These are phyloP conservation scores for Arachnopeziza araneosa DNA, from an alignment of 2,329 filamentous ascomycete species.

Conservation along the genomic window DNA sequence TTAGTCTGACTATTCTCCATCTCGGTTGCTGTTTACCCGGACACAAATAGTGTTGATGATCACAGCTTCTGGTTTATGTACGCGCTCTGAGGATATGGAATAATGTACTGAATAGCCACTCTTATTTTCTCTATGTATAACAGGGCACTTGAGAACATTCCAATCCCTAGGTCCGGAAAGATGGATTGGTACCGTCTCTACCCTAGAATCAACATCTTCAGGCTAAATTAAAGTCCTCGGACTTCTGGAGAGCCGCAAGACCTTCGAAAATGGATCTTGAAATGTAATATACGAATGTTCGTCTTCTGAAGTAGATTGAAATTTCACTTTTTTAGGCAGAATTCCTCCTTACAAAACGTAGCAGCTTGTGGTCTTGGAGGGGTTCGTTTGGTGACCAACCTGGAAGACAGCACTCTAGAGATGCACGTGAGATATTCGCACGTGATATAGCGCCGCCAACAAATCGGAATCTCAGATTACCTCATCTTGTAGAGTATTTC, in stretches of 20 bases:
- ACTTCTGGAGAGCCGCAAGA: neutral
- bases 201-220: neutral
- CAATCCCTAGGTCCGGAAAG: neutral
- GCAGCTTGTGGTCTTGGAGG: too few relatives aligned
- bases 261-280: too few relatives aligned
- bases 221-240: neutral
- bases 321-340: too few relatives aligned
- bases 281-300: too few relatives aligned
- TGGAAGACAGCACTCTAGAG: too few relatives aligned
- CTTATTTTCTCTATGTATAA: neutral
- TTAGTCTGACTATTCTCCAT: neutral
- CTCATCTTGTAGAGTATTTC: too few relatives aligned
- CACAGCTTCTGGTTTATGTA: neutral
- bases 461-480: too few relatives aligned
- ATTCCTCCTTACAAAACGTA: too few relatives aligned
- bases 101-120: neutral
- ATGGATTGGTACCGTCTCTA: neutral
- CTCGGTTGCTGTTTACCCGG: neutral
- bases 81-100: neutral
- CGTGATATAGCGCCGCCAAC: too few relatives aligned
- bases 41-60: neutral
- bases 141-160: neutral
- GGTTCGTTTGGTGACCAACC: too few relatives aligned
- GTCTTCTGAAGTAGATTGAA: too few relatives aligned
- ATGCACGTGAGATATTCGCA: too few relatives aligned